These are phyloP conservation scores for Vachellia pachyceras DNA, from an alignment of 306 rosid genomes.

Conservation along the genomic window DNA sequence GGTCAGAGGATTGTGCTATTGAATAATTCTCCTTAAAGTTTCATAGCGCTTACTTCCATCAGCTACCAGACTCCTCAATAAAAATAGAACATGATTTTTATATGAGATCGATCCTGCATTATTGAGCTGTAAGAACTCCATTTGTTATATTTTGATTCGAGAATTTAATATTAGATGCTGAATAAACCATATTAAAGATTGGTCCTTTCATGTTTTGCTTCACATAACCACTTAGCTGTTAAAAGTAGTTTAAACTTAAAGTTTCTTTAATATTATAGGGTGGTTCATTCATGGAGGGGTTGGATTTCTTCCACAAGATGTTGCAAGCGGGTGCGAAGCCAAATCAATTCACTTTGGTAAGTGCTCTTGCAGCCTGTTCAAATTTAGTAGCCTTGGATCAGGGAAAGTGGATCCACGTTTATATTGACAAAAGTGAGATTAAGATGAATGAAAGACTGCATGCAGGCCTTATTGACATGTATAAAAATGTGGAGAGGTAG, in stretches of 20 bases:
- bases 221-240: not conserved
- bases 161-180: not conserved
- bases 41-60: not conserved
- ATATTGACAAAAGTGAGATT: constrained; percentile 54
- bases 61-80: not conserved
- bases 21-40: not conserved
- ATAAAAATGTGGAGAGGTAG: constrained; percentile 15
- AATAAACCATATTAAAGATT: not conserved
- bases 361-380: constrained; percentile 72
- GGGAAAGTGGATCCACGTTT: constrained; percentile 76
- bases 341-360: constrained; percentile 67
- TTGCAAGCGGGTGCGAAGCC: constrained; percentile 56
- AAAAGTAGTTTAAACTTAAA: constrained; percentile 14
- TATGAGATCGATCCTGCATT: not conserved
- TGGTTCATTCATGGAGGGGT: constrained; percentile 60
- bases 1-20: constrained; percentile 17
- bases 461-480: constrained; percentile 52
- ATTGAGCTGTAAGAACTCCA: not conserved
- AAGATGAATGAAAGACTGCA: constrained; percentile 63
- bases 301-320: constrained; percentile 72
- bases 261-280: constrained; percentile 41
- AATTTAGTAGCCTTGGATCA: constrained; percentile 74
- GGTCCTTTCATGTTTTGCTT: constrained; percentile 8
- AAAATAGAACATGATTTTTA: not conserved
- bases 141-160: not conserved